Evolutionary conservation across 129 eudicot species (phyloP), one percentile per base, ranked within the genome.

Genomic region (Oenanthe sinensis): DNA sequence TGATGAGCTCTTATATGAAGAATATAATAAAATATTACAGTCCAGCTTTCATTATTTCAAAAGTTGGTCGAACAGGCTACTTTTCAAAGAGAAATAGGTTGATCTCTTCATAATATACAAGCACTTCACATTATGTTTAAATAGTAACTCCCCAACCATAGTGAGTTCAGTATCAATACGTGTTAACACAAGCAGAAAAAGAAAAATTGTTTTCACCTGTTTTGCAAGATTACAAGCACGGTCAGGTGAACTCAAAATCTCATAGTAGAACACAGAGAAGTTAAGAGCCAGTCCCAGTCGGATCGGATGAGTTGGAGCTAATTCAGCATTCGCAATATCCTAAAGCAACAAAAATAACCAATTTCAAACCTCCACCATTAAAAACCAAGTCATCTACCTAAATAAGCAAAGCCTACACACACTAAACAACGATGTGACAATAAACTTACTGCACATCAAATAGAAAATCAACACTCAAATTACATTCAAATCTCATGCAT

Each of bases 141-240:
- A 58, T 58, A 17, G 60, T 0, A 58, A 22, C 10, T 7, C 30
- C 14, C 15, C 13, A 22, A n/a, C 65, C 67, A 58, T 10, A 48
- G 14, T 20, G 26, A 54, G 62, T 20, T 54, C 26, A n/a, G 8
- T 19, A 54, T 19, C 30, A 58, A 58, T 19, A 3, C 55, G 1
- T 71, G 30, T 11, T 1, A n/a, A 19, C 13, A 40, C 4, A 71
- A 2, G 4, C 9, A 8, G 16, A 42, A 0, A 10, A 4, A 22
- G 19, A 20, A 26, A 69, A 69, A 69, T 16, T 11, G 44, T 1
- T 14, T 72, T 71, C 70, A 92, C 98, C 96, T 93, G 96, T 71
- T 93, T 93, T 37, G 96, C 98, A 84, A 93, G 93, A 83, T 79
- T 87, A 50, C 98, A 93, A 33, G 98, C 98, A 39, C 93, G 89